Conservation (phyloP, 352 stramenopile species). For the Phytophthora syringae region DNA sequence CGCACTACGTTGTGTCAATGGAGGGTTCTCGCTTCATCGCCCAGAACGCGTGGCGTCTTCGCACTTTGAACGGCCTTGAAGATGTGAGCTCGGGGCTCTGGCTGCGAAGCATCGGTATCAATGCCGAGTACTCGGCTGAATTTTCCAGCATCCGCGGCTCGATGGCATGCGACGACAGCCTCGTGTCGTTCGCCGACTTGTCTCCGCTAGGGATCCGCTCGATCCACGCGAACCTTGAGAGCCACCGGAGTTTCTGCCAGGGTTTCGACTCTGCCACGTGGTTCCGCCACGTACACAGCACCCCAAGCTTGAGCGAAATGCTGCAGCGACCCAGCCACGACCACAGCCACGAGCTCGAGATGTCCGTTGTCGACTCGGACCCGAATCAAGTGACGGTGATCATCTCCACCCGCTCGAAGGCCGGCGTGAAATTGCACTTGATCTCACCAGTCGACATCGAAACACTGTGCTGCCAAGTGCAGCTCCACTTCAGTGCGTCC, state of each 20-base stretch:
- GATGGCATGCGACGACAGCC: conserved; percentile 33
- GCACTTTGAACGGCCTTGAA: conserved; percentile 52
- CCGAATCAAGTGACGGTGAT: conserved; percentile 9
- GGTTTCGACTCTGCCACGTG: conserved; percentile 20
- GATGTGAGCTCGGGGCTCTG: conserved; percentile 71
- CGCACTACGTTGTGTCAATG: conserved; percentile 62
- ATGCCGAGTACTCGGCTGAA: conserved; percentile 18
- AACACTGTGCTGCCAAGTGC: conserved; percentile 3
- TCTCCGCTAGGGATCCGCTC: conserved; percentile 44
- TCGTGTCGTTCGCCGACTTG: conserved; percentile 60
- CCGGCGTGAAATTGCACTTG: conserved; percentile 16
- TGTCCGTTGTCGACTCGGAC: not conserved
- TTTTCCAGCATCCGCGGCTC: conserved; percentile 24
- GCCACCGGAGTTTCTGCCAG: conserved; percentile 22
- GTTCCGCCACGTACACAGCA: conserved; percentile 7
- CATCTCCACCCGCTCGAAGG: conserved; percentile 10
- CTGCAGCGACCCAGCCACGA: conserved; percentile 5
- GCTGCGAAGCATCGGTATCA: conserved; percentile 53
- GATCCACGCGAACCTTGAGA: conserved; percentile 53
- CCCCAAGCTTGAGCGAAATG: conserved; percentile 17
- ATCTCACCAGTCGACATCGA: not conserved
- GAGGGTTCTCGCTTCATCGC: conserved; percentile 52
- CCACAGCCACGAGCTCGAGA: not conserved
- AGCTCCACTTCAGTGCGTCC: not conserved
- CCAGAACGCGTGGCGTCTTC: conserved; percentile 41